Evolutionary conservation across 805 yeast species (phyloP), one percentile per base, ranked within the genome.

Genomic region (Metschnikowia lochheadii): DNA sequence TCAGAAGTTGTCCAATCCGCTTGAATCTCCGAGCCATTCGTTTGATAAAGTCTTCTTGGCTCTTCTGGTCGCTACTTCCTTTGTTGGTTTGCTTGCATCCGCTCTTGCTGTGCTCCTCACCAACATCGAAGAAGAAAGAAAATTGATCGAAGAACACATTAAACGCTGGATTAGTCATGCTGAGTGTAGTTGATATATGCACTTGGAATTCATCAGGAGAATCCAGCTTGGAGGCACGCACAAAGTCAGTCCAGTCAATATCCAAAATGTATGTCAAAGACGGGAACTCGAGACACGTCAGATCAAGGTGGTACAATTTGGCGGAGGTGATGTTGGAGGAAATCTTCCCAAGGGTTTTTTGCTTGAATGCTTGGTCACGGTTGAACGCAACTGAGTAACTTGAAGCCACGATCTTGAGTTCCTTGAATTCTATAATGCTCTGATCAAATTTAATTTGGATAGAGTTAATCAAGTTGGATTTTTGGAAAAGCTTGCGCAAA

Each of bases 131-230:
- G 33, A 64, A 45, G 13, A 44, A 45, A 7, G 64, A 64, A 14
- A 70, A 47, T 52, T 74, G 78, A 51, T 73, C 78, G 35, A 68
- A 67, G 51, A 67, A 73, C 29, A 72, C 50, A 49, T 67, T 68
- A 26, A 74, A 46, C 2, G 63, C 62, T 2, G 78, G 77, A 41
- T 63, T 63, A 1, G 76, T 66, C 21, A 73, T 46, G 20, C 60
- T 64, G 31, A 68, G 50, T 5, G 52, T 55, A 6, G 62, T 54
- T 14, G 50, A 49, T 37, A 56, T 47, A 44, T 63, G 57, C 33
- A 61, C 49, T 29, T 50, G 47, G 44, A 50, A 54, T 8, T 51
- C 39, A 6, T 48, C 50, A 14, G 41, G 36, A n/a, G 39, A 35
- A 5, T 49, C 52, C 8, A 45, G 36, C 3, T 55, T 44, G 3